Evolutionary conservation across 2,329 filamentous ascomycete species (phyloP).

Genomic region (Cordyceps fumosorosea): DNA sequence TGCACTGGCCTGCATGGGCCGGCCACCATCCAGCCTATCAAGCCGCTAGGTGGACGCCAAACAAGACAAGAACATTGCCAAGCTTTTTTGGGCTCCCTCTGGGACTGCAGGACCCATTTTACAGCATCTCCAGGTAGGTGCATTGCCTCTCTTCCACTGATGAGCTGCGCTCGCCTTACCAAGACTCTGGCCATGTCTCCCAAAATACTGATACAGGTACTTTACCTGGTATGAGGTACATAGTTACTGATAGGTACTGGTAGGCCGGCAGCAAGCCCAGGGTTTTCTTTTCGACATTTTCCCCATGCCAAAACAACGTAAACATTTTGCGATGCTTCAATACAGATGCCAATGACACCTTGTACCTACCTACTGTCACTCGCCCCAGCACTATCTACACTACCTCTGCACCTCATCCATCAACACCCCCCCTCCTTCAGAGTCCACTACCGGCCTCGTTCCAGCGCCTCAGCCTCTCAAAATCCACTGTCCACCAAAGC

Average conservation of each 20-base stretch:
- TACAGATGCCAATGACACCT: too few species aligned
- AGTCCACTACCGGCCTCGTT: neutral
- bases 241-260: neutral
- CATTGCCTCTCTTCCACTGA: neutral
- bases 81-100: slow-evolving; percentile 10
- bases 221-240: neutral
- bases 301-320: too few species aligned
- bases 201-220: too few species aligned
- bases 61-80: slow-evolving; percentile 11
- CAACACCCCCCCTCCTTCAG: neutral
- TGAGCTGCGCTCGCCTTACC: too few species aligned
- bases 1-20: neutral
- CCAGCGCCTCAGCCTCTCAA: neutral
- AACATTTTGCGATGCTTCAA: too few species aligned
- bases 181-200: too few species aligned
- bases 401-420: neutral
- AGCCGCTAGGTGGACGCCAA: neutral
- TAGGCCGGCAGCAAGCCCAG: neutral
- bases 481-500: neutral
- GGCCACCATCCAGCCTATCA: neutral
- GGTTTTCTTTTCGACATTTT: too few species aligned
- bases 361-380: too few species aligned
- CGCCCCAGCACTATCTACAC: too few species aligned
- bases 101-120: neutral
- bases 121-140: neutral